Conservation (phyloP, 129 eudicot species). For the Centrapalus pauciflorus region DNA sequence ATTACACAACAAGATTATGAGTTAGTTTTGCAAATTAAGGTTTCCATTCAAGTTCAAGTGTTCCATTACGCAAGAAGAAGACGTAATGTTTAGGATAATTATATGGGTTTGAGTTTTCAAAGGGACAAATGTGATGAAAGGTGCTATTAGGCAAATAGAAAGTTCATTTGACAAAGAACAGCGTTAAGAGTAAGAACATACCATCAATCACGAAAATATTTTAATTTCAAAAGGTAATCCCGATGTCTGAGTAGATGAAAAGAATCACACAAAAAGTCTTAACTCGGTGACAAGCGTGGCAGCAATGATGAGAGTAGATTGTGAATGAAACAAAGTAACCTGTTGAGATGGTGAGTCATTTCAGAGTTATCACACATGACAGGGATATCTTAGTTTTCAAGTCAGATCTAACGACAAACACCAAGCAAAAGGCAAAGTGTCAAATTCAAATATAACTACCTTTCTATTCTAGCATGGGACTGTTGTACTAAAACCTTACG, state of each 20-base stretch:
- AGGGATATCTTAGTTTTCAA: background rate
- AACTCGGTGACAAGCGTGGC: too few relatives aligned
- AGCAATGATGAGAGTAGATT: background rate
- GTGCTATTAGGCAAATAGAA: background rate
- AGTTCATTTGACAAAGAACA: background rate
- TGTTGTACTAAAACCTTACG: background rate
- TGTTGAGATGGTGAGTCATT: slow-evolving; percentile 23
- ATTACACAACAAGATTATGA: slow-evolving; percentile 5
- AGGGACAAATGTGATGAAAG: slow-evolving; percentile 1
- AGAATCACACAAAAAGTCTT: too few relatives aligned
- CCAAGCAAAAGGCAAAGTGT: background rate
- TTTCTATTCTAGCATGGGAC: background rate
- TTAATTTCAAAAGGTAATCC: too few relatives aligned
- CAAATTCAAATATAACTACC: background rate
- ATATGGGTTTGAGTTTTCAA: background rate
- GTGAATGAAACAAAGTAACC: slow-evolving; percentile 9
- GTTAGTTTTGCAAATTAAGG: background rate
- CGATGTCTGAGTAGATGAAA: too few relatives aligned
- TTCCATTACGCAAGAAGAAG: background rate
- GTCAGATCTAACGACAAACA: background rate
- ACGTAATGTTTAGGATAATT: background rate
- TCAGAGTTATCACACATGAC: slow-evolving; percentile 16
- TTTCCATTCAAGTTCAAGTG: too few relatives aligned
- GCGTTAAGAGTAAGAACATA: background rate
- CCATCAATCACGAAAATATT: slow-evolving; percentile 23